phyloP scores from a whole-genome alignment of 1,139 yeast genomes.

The Scheffersomyces parashehatae region DNA sequence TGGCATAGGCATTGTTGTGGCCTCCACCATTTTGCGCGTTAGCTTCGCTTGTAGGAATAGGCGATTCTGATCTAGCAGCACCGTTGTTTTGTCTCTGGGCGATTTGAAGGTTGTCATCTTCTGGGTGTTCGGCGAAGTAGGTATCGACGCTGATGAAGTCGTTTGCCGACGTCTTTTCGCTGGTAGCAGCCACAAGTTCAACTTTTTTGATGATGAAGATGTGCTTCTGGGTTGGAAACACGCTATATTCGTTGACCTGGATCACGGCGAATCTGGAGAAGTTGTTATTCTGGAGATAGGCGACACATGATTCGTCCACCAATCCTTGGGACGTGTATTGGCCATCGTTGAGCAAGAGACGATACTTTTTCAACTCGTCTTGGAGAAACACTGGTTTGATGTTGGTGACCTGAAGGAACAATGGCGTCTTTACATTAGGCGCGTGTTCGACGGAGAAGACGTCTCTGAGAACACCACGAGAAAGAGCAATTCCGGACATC shows the following conservation, averaged over 20 bases:
- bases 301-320: conserved; percentile 58
- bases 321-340: conserved; percentile 62
- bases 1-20: conserved; percentile 8
- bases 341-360: conserved; percentile 68
- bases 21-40: conserved; percentile 8
- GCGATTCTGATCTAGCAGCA: conserved; percentile 13
- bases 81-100: conserved; percentile 11
- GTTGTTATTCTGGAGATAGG: conserved; percentile 49
- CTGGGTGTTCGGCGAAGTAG: conserved; percentile 56
- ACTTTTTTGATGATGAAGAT: conserved; percentile 56
- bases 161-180: conserved; percentile 38
- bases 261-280: conserved; percentile 36
- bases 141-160: conserved; percentile 48
- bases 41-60: conserved; percentile 11
- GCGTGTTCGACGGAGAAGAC: conserved; percentile 14
- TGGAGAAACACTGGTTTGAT: conserved; percentile 45
- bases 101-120: conserved; percentile 42
- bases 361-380: conserved; percentile 46
- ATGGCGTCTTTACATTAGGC: conserved; percentile 22
- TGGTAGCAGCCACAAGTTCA: conserved; percentile 43
- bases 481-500: conserved; percentile 5
- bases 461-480: conserved; percentile 14
- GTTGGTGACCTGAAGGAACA: conserved; percentile 50
- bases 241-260: conserved; percentile 41
- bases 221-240: conserved; percentile 53